Conservation (phyloP, 257 asterid genomes). For the Solanum ahanhuiri region DNA sequence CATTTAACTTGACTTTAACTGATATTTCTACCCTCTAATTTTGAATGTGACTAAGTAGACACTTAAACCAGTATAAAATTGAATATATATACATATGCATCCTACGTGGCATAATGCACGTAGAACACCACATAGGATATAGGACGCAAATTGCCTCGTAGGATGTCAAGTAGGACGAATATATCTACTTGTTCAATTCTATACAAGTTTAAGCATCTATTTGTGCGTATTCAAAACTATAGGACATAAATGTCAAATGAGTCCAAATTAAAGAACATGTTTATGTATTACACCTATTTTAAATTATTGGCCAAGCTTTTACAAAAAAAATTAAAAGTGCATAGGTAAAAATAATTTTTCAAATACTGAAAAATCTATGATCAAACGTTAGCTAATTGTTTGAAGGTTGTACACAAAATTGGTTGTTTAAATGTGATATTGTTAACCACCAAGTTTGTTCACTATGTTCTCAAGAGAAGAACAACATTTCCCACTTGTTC, state of each 20-base stretch:
- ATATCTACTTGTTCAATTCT: too few relatives aligned
- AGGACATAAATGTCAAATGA: neutral
- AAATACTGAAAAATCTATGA: neutral
- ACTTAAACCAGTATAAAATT: too few relatives aligned
- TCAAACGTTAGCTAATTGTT: too few relatives aligned
- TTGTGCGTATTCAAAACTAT: too few relatives aligned
- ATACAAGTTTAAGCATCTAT: too few relatives aligned
- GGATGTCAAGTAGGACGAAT: neutral
- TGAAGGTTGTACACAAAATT: neutral
- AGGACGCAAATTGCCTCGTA: neutral
- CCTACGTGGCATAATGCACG: neutral
- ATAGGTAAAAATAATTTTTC: too few relatives aligned
- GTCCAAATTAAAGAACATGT: too few relatives aligned
- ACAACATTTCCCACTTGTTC: neutral
- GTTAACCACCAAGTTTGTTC: neutral
- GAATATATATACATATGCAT: neutral
- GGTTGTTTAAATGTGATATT: neutral
- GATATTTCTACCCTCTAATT: too few relatives aligned
- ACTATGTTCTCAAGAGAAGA: neutral
- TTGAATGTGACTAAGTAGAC: fast-evolving
- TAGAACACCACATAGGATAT: too few relatives aligned
- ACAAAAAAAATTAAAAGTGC: neutral
- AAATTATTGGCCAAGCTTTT: neutral
- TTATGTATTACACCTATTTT: neutral
- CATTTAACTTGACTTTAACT: too few relatives aligned